phyloP scores from a whole-genome alignment of 2,329 filamentous ascomycete genomes.

The Stenocarpella maydis region DNA sequence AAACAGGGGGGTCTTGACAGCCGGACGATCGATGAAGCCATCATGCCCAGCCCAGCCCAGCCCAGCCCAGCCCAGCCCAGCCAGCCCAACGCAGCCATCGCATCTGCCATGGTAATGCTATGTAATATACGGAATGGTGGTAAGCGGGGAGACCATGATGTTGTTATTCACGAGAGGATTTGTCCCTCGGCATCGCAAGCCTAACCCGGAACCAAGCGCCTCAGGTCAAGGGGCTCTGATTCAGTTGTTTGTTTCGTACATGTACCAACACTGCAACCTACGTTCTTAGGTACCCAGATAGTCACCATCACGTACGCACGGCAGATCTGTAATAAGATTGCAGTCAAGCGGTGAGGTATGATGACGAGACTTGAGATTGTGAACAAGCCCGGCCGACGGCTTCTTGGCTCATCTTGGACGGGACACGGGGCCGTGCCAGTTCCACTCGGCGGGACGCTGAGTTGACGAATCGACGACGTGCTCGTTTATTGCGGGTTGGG shows the following conservation, averaged over 20 bases:
- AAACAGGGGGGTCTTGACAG: constrained; percentile 11
- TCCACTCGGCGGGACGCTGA: constrained; percentile 3
- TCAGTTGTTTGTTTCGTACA: no score
- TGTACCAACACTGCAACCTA: no score
- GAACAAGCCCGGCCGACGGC: background rate
- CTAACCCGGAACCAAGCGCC: no score
- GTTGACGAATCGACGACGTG: constrained; percentile 23
- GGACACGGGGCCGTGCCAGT: constrained; percentile 9
- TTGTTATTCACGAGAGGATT: no score
- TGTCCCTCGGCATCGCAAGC: no score
- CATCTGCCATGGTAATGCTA: background rate
- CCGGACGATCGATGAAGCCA: constrained; percentile 13
- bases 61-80: constrained; percentile 3
- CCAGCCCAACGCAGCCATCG: constrained; percentile 13
- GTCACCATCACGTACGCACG: no score
- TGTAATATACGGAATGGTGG: background rate
- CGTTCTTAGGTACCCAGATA: no score
- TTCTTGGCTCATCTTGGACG: constrained; percentile 25
- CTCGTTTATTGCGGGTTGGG: constrained; percentile 21
- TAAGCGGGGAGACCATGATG: background rate
- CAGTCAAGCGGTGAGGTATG: constrained; percentile 23
- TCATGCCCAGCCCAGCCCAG: constrained; percentile 13
- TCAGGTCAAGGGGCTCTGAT: no score
- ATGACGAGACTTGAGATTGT: constrained; percentile 19
- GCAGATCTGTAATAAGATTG: constrained; percentile 20